These are phyloP conservation scores for Lipomyces chichibuensis DNA, from an alignment of 805 yeast species.

Conservation along the genomic window DNA sequence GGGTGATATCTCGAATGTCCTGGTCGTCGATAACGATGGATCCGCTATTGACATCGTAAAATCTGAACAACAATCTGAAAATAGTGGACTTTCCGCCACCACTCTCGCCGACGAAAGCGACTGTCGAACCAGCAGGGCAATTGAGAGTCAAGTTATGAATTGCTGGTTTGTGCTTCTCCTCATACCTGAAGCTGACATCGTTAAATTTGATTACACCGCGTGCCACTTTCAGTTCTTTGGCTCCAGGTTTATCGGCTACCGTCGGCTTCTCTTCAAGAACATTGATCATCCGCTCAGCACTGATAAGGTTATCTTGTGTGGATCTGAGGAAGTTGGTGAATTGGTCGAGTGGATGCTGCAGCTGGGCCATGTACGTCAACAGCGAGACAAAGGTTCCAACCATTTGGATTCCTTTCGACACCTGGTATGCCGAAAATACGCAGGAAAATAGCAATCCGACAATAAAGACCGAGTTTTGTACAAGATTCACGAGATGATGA, in stretches of 20 bases:
- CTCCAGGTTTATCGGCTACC: constrained; percentile 20
- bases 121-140: constrained; percentile 78
- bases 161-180: constrained; percentile 62
- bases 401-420: constrained; percentile 17
- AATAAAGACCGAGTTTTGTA: constrained; percentile 31
- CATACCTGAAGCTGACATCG: constrained; percentile 68
- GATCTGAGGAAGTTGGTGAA: constrained; percentile 26
- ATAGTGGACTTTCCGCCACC: constrained; percentile 95
- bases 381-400: constrained; percentile 33
- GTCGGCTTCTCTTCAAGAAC: constrained; percentile 30
- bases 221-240: constrained; percentile 1
- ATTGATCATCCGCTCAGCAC: constrained; percentile 28
- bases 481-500: constrained; percentile 14
- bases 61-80: constrained; percentile 73
- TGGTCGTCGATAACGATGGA: constrained; percentile 64
- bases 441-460: constrained; percentile 23
- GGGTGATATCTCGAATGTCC: constrained; percentile 63
- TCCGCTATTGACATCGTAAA: constrained; percentile 78
- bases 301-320: constrained; percentile 29
- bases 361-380: constrained; percentile 32
- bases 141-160: constrained; percentile 62
- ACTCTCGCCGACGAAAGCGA: constrained; percentile 93
- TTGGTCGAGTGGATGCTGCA: constrained; percentile 32
- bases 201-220: constrained; percentile 54
- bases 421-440: constrained; percentile 28